Evolutionary conservation across 768 basidiomycete species (phyloP).

Genomic region (Daedaleopsis sinensis): DNA sequence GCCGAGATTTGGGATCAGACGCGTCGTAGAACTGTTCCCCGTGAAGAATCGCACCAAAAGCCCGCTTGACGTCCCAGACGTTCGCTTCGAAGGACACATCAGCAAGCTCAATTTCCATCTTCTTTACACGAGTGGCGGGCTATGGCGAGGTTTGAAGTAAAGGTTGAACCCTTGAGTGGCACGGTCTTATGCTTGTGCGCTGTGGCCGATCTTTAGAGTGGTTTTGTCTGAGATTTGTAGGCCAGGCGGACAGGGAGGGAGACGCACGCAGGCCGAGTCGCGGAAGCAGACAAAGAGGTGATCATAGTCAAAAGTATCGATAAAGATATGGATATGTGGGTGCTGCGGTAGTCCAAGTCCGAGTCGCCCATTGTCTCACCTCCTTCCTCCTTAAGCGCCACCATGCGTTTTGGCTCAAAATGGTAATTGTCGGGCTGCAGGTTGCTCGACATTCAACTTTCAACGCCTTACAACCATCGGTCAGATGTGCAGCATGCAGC

Average conservation of each 20-base stretch:
- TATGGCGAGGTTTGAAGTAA: neutral
- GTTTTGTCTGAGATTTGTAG: neutral
- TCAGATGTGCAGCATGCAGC: too few relatives aligned
- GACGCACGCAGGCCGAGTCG: neutral
- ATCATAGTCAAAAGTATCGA: neutral
- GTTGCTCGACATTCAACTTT: too few relatives aligned
- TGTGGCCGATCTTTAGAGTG: neutral
- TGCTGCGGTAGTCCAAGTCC: slow-evolving; percentile 4
- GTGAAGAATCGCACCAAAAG: slow-evolving; percentile 60
- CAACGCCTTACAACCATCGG: too few relatives aligned
- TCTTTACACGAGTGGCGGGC: neutral
- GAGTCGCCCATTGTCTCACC: neutral
- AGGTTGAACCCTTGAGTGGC: too few relatives aligned
- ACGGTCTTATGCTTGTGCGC: neutral
- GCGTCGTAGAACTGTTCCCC: slow-evolving; percentile 49
- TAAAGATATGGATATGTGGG: neutral
- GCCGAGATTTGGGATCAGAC: slow-evolving; percentile 30
- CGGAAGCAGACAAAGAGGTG: too few relatives aligned
- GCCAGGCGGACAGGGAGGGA: neutral
- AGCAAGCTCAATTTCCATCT: slow-evolving; percentile 43
- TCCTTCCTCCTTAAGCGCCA: neutral
- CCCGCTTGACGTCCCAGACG: slow-evolving; percentile 58
- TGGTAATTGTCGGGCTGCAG: neutral
- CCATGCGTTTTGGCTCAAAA: neutral
- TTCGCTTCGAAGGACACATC: slow-evolving; percentile 42